Evolutionary conservation across 2,329 filamentous ascomycete genomes (phyloP).

Genomic region (Pseudocercospora musae): DNA sequence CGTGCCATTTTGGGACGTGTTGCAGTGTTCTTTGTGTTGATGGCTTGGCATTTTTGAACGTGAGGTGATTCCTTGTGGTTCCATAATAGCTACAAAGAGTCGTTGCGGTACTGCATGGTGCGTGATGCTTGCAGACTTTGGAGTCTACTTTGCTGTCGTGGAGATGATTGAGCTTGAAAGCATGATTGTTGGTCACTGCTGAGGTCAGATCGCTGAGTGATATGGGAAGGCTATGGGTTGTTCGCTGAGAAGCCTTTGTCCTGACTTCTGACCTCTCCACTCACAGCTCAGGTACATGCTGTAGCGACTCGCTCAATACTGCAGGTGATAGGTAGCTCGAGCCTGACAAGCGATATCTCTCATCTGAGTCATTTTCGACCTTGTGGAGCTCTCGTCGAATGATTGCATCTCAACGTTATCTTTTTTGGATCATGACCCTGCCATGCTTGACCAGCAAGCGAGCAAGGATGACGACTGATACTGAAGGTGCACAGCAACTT

Average conservation of each 20-base stretch:
- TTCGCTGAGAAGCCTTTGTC: background rate
- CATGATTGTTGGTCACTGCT: background rate
- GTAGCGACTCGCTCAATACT: background rate
- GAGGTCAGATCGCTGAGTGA: background rate
- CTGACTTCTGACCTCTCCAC: background rate
- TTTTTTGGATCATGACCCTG: background rate
- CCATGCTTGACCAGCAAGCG: background rate
- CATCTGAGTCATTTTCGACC: background rate
- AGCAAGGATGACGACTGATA: background rate
- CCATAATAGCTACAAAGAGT: background rate
- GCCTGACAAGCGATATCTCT: background rate
- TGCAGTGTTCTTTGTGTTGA: background rate
- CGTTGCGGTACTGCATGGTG: background rate
- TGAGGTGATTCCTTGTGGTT: background rate
- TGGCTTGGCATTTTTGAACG: background rate
- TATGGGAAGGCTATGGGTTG: background rate
- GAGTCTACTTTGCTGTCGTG: background rate
- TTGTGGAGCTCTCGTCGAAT: background rate
- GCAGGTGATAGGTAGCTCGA: background rate
- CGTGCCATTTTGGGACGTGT: background rate
- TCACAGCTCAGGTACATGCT: background rate
- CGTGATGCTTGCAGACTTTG: background rate
- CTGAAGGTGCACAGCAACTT: background rate
- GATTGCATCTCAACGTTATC: background rate
- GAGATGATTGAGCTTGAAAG: background rate